Evolutionary conservation across 2,329 filamentous ascomycete species (phyloP), one percentile per base, ranked within the genome.

Genomic region (Sporothrix curviconia): DNA sequence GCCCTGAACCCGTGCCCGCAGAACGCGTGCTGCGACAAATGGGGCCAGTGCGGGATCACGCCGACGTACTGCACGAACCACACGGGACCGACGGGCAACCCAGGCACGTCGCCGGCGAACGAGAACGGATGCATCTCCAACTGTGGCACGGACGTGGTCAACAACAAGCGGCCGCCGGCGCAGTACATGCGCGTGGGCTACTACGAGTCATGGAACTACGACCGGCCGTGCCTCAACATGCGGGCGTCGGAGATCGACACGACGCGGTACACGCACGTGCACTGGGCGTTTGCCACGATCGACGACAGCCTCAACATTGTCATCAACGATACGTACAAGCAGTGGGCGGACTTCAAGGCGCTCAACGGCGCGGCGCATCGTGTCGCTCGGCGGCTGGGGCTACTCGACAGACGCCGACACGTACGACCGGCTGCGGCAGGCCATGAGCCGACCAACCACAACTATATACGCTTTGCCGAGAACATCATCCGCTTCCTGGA

Each of bases 31-130:
- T 67, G 67, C 59, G 61, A 73, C 58, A 65, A 68, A 37, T 75
- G 72, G 67, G 77, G 76, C 0, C 68, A 74, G 47, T 80, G 77
- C 24, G 77, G 76, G 6, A 69, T 69, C 1, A 75, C 73, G 0
- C 59, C 62, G 1, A 74, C 75, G 14, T 78, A 77, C 61, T 80
- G 76, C 64, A 67, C 24, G 7, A 56, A 56, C 6, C 73, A 73
- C 8, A 74, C 72, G 4, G 64, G 70, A 8, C 36, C 12, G 17
- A 24, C 19, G 5, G 40, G 40, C 19, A 19, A 3, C 5, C 40
- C 40, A 2, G 40, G 40, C 3, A 24, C 40, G 19, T 17, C 40
- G 3, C 5, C 58, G 8, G 50, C 62, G 0, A 67, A 66, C 6
- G 66, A 59, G 8, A 67, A 71, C 58, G 71, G 70, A 19, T 75